Percentiles rank a stretch among this genome's conserved stretches.
Conservation (phyloP, 345 rosid genomes). For the Eucalyptus erythrocorys region DNA sequence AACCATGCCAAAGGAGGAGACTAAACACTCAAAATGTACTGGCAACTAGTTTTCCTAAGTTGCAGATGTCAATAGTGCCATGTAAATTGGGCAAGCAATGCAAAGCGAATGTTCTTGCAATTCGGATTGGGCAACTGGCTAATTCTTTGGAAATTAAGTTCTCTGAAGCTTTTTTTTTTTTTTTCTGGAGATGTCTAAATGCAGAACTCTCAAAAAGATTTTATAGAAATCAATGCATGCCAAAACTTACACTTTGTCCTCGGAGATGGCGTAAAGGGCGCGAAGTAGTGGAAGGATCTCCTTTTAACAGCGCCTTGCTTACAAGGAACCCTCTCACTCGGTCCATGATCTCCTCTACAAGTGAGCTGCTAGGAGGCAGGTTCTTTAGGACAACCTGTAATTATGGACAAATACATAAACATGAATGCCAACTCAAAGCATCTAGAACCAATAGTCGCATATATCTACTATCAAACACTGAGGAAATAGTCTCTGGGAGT, state of each 20-base stretch:
- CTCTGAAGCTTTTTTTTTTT: background rate
- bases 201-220: background rate
- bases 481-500: background rate
- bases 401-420: background rate
- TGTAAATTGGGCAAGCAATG: background rate
- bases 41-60: background rate
- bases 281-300: slow-evolving; percentile 63
- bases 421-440: background rate
- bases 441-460: background rate
- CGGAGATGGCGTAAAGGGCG: slow-evolving; percentile 55
- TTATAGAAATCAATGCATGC: background rate
- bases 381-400: slow-evolving; percentile 76
- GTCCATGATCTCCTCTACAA: slow-evolving; percentile 80
- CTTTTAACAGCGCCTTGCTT: slow-evolving; percentile 79
- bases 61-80: background rate
- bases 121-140: background rate
- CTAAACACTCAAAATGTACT: background rate
- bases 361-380: slow-evolving; percentile 84
- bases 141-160: background rate
- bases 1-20: background rate
- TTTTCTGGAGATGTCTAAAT: background rate
- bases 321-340: slow-evolving; percentile 83
- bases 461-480: background rate
- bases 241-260: slow-evolving; percentile 52
- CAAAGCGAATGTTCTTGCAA: background rate